Base-by-base conservation (phyloP, 2,329 filamentous ascomycete species). In the Coleophoma crateriformis region DNA sequence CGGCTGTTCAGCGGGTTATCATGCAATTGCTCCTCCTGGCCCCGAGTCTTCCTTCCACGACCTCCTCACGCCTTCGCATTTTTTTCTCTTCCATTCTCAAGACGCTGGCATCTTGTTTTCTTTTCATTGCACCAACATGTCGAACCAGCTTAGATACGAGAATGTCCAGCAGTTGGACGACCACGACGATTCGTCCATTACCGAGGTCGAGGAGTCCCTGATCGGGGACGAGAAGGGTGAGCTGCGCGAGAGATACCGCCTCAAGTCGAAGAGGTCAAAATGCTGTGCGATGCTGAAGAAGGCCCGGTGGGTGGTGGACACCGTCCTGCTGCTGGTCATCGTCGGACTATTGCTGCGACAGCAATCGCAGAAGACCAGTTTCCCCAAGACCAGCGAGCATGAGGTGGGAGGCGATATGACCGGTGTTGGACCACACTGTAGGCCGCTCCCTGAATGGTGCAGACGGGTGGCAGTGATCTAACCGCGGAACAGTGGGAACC, bases 161-260 rank as follows among this genome's bases (percentile, higher is more conserved):
- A 54, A 50, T 46, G 15, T 54, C 11, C 43, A 44, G 1, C 33
- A 65, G n/a, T 10, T 27, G 27, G 67, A 69, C 43, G 60, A 64
- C 46, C 63, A 67, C 19, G 64, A 66, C 22, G 59, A 65, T 20
- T 54, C 57, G 35, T 65, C 61, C 42, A 68, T 64, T 59, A 72
- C 69, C 48, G 70, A 72, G 53, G 68, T 72, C 19, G 64, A 67
- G 49, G 69, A 67, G 49, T 70, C 68, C 5, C 56, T 73, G 45
- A 68, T 72, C 59, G 67, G 65, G 46, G 67, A 68, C 22, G 66
- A 65, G 50, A 68, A 70, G 58, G 59, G 63, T 38, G 64, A 64
- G 61, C 58, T 64, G 33, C 56, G 62, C 37, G 56, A 61, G 40
- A 50, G 54, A 43, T 58, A 45, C 43, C 52, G 53, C 22, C 45